Conservation (phyloP, 768 basidiomycete genomes). For the Amyloporia xantha region DNA sequence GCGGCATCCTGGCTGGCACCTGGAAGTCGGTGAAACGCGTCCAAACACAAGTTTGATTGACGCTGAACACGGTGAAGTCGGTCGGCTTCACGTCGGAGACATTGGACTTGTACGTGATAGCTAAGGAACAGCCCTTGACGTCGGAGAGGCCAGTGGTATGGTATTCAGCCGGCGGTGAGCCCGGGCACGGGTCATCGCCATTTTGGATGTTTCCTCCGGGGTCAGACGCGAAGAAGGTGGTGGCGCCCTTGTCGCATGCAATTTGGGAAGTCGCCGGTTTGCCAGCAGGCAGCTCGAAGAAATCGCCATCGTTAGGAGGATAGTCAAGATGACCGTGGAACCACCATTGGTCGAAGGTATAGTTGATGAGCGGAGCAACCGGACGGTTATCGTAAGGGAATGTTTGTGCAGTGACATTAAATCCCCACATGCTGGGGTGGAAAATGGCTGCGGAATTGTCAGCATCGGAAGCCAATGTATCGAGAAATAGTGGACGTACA, state of each 20-base stretch:
- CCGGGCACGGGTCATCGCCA: conserved; percentile 48
- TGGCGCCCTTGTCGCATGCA: conserved; percentile 54
- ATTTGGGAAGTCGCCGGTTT: conserved; percentile 46
- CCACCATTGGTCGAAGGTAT: conserved; percentile 45
- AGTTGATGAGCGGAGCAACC: conserved; percentile 32
- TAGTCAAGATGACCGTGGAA: conserved; percentile 54
- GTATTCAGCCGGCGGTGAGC: conserved; percentile 34
- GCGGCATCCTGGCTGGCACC: conserved; percentile 62
- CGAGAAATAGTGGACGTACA: conserved; percentile 4
- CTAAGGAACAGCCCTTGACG: conserved; percentile 58
- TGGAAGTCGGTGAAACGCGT: conserved; percentile 60
- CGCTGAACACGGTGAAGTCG: conserved; percentile 68
- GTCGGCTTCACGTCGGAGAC: conserved; percentile 49
- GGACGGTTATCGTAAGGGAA: conserved; percentile 63
- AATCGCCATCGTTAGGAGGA: conserved; percentile 50
- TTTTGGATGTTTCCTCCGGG: conserved; percentile 48
- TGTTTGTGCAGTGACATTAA: conserved; percentile 52
- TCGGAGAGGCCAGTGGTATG: conserved; percentile 53
- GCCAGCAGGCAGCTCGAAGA: conserved; percentile 58
- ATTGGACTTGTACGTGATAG: conserved; percentile 71
- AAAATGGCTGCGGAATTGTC: conserved; percentile 34
- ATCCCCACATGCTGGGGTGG: conserved; percentile 59
- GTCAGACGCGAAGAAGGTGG: conserved; percentile 46
- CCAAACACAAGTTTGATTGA: conserved; percentile 75
- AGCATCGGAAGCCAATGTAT: not conserved